Conservation (phyloP, 116 monocot genomes). For the Papilionanthe hybrid region DNA sequence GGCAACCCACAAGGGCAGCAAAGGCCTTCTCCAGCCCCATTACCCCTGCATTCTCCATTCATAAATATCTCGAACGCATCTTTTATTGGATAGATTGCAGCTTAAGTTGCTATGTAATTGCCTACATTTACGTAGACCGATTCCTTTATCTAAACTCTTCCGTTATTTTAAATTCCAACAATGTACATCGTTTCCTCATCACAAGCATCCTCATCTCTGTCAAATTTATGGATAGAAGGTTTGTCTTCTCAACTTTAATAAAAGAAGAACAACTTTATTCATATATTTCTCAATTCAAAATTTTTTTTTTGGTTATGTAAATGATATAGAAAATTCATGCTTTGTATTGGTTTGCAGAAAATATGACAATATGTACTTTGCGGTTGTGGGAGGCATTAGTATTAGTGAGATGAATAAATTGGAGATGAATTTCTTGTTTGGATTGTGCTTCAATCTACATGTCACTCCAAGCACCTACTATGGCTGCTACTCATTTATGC, state of each 20-base stretch:
- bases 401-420: neutral
- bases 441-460: no score
- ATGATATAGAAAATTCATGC: no score
- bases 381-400: neutral
- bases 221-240: constrained; percentile 97
- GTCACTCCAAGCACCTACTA: no score
- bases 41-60: constrained; percentile 51
- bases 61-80: constrained; percentile 66
- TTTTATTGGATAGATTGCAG: constrained; percentile 76
- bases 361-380: no score
- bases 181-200: constrained; percentile 81
- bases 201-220: constrained; percentile 69
- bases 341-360: no score
- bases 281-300: no score
- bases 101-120: constrained; percentile 74
- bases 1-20: neutral
- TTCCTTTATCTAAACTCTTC: constrained; percentile 35
- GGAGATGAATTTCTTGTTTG: no score
- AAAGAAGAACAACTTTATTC: no score
- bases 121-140: constrained; percentile 83
- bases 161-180: constrained; percentile 50
- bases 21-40: constrained; percentile 48
- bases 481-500: no score
- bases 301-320: no score
- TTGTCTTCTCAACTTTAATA: constrained; percentile 14